Percentiles rank a stretch among this genome's conserved stretches.
Evolutionary conservation across 805 yeast genomes (phyloP).

Genomic region (Pichia gijzeniarum): DNA sequence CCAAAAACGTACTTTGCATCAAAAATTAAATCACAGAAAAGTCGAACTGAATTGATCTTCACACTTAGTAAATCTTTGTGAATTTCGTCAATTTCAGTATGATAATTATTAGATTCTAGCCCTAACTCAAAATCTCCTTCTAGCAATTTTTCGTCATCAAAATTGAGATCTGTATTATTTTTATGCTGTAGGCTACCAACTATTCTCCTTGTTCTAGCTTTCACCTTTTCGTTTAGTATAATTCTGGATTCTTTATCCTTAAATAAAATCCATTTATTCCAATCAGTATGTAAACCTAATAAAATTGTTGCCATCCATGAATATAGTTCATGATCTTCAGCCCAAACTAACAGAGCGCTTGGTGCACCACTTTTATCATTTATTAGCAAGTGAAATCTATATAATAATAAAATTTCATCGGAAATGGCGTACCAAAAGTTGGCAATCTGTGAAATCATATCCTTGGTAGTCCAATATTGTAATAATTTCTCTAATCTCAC

Average conservation of each 20-base stretch:
- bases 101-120: neutral
- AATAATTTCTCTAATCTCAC: constrained; percentile 20
- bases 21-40: constrained; percentile 41
- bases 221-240: constrained; percentile 55
- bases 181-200: constrained; percentile 13
- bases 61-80: constrained; percentile 29
- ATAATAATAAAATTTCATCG: constrained; percentile 57
- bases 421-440: constrained; percentile 57
- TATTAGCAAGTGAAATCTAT: constrained; percentile 49
- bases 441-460: constrained; percentile 43
- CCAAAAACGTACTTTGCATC: constrained; percentile 42
- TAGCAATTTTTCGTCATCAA: too few relatives aligned
- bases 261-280: constrained; percentile 36
- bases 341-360: constrained; percentile 34
- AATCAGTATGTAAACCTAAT: constrained; percentile 47
- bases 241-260: constrained; percentile 45
- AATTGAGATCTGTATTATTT: neutral
- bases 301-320: constrained; percentile 68
- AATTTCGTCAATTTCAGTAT: constrained; percentile 10
- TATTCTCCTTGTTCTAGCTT: constrained; percentile 39
- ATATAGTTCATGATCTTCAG: constrained; percentile 47
- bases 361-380: constrained; percentile 26
- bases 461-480: constrained; percentile 35
- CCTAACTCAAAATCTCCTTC: neutral
- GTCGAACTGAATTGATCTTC: constrained; percentile 36